Evolutionary conservation across 2,329 filamentous ascomycete species (phyloP).

Genomic region (Diaporthe humulicola): DNA sequence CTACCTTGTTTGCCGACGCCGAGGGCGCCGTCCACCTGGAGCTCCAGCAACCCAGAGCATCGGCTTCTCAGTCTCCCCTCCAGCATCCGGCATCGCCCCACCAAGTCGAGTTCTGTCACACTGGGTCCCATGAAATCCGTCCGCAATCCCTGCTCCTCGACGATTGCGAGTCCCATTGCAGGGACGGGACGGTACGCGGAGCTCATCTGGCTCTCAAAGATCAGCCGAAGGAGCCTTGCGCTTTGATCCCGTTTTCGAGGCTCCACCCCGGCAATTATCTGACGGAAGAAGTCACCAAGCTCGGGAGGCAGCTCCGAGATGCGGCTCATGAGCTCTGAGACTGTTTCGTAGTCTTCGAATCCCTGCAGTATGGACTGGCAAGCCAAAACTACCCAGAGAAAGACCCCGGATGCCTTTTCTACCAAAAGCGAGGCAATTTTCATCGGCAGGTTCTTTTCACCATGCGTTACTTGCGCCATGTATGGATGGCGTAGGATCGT

Average conservation of each 20-base stretch:
- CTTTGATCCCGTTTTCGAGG: not conserved
- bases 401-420: not conserved
- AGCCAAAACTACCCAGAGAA: not conserved
- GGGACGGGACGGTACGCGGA: fast-evolving
- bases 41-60: not conserved
- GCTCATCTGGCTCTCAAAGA: not conserved
- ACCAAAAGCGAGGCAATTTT: not conserved
- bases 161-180: not conserved
- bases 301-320: not conserved
- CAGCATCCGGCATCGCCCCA: not conserved
- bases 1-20: fast-evolving
- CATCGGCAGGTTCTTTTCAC: not conserved
- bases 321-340: not conserved
- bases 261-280: not conserved
- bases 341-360: not conserved
- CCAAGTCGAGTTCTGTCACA: not conserved
- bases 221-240: not conserved
- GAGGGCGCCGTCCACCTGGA: not conserved
- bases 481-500: not conserved
- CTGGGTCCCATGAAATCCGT: not conserved
- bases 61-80: not conserved
- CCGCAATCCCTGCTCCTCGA: not conserved
- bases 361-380: not conserved
- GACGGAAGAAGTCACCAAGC: not conserved
- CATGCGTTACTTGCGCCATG: not conserved